Conservation (phyloP, 2,329 filamentous ascomycete species). For the Rhytidhysteron rufulum region DNA sequence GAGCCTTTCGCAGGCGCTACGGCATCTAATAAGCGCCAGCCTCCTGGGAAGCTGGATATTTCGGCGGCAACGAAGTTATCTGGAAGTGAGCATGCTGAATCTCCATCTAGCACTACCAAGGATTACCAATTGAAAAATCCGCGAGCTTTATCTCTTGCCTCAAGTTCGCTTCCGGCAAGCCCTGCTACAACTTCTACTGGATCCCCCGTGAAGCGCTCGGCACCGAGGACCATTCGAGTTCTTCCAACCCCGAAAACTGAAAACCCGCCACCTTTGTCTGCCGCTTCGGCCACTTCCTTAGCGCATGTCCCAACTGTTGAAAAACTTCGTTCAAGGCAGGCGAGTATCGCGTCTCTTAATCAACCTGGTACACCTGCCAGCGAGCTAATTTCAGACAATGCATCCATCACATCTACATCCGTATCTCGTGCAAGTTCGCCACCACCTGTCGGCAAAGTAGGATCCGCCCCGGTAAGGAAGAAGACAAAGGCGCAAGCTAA, state of each 20-base stretch:
- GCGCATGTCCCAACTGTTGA: slow-evolving; percentile 33
- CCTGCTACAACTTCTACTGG: slow-evolving; percentile 50
- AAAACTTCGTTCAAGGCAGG: slow-evolving; percentile 48
- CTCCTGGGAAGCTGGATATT: slow-evolving; percentile 47
- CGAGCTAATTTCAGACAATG: slow-evolving; percentile 72
- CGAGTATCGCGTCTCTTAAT: slow-evolving; percentile 55
- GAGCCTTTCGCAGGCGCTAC: slow-evolving; percentile 11
- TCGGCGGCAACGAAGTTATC: slow-evolving; percentile 31
- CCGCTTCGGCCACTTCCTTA: slow-evolving; percentile 24
- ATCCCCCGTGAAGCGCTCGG: slow-evolving; percentile 40
- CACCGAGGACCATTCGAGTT: slow-evolving; percentile 65
- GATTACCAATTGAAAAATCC: slow-evolving; percentile 21
- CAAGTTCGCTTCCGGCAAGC: slow-evolving; percentile 48
- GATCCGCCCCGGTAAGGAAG: slow-evolving; percentile 63
- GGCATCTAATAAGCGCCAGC: slow-evolving; percentile 31
- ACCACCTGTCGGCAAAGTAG: slow-evolving; percentile 57
- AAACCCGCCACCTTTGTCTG: slow-evolving; percentile 41
- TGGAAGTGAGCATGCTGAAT: slow-evolving; percentile 14
- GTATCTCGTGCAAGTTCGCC: slow-evolving; percentile 71
- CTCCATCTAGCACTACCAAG: slow-evolving; percentile 14
- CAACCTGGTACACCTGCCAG: slow-evolving; percentile 70
- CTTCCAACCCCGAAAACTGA: slow-evolving; percentile 65
- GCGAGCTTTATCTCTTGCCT: slow-evolving; percentile 32
- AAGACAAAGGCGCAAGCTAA: slow-evolving; percentile 77
- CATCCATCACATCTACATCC: slow-evolving; percentile 69